Percentiles rank a stretch among this genome's conserved stretches.
phyloP scores from a whole-genome alignment of 768 basidiomycete species.

The Scleroderma citrinum region DNA sequence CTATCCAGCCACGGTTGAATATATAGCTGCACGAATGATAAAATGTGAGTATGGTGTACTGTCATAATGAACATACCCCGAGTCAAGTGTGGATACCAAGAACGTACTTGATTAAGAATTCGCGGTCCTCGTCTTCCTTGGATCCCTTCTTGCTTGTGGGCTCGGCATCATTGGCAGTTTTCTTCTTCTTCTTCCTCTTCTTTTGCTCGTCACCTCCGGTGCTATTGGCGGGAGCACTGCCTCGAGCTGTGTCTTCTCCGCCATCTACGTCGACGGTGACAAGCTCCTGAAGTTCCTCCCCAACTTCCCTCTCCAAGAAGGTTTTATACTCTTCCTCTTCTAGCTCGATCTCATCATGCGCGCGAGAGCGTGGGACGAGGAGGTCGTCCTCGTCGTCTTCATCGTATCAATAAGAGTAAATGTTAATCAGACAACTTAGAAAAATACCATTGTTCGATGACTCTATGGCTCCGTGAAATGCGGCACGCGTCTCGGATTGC shows the following conservation, averaged over 20 bases:
- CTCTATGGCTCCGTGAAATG: conserved; percentile 54
- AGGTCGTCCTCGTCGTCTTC: conserved; percentile 59
- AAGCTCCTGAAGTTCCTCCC: conserved; percentile 62
- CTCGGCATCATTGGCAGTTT: conserved; percentile 28
- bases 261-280: conserved; percentile 45
- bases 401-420: conserved; percentile 19
- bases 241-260: conserved; percentile 9
- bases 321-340: conserved; percentile 85
- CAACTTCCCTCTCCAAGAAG: conserved; percentile 79
- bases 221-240: conserved; percentile 15
- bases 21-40: conserved; percentile 68
- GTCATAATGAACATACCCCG: too few species aligned
- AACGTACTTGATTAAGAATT: conserved; percentile 85
- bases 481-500: conserved; percentile 76
- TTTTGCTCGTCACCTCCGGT: conserved; percentile 22
- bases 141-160: conserved; percentile 28
- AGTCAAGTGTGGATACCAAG: neutral
- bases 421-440: neutral
- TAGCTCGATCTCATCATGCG: conserved; percentile 63
- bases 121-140: conserved; percentile 68
- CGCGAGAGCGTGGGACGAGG: conserved; percentile 69
- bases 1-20: conserved; percentile 96
- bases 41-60: neutral
- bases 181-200: conserved; percentile 30
- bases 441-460: conserved; percentile 10